Conservation (phyloP, 2,329 filamentous ascomycete species). For the Xylariaceae sp. region DNA sequence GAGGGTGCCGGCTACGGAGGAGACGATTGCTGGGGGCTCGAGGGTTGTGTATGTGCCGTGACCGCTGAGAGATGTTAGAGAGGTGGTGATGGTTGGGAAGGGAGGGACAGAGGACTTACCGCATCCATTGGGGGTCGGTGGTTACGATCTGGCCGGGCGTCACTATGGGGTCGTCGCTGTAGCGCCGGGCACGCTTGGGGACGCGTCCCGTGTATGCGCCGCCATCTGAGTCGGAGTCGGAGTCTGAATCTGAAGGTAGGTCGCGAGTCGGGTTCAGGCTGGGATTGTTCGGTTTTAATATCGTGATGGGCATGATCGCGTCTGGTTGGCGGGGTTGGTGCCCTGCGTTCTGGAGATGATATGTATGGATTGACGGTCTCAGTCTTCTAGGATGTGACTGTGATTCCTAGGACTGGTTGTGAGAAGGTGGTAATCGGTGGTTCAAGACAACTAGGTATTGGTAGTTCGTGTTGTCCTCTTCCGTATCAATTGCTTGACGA, state of each 20-base stretch:
- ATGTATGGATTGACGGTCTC: neutral
- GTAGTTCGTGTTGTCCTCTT: neutral
- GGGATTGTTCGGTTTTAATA: constrained; percentile 27
- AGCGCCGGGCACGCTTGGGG: constrained; percentile 35
- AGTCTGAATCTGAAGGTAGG: constrained; percentile 16
- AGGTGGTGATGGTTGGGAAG: too few relatives aligned
- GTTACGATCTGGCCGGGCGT: constrained; percentile 88
- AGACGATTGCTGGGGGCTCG: constrained; percentile 65
- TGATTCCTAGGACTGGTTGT: neutral
- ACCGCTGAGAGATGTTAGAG: constrained; percentile 50
- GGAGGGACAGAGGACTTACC: constrained; percentile 44
- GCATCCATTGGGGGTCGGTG: constrained; percentile 94
- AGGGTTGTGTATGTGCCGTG: constrained; percentile 80
- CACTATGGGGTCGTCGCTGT: constrained; percentile 54
- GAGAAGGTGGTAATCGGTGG: neutral
- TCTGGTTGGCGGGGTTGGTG: constrained; percentile 6
- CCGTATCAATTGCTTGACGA: neutral
- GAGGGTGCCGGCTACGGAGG: constrained; percentile 84
- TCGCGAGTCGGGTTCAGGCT: constrained; percentile 14
- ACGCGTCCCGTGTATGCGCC: constrained; percentile 42
- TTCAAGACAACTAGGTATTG: neutral
- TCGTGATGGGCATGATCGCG: constrained; percentile 33
- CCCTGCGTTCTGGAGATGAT: neutral
- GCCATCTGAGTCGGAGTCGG: constrained; percentile 38
- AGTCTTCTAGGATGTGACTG: neutral